A percentile compares a stretch with the other conserved stretches of the same genome.
These are phyloP conservation scores for Echium plantagineum DNA, from an alignment of 257 asterid genomes.

Conservation along the genomic window DNA sequence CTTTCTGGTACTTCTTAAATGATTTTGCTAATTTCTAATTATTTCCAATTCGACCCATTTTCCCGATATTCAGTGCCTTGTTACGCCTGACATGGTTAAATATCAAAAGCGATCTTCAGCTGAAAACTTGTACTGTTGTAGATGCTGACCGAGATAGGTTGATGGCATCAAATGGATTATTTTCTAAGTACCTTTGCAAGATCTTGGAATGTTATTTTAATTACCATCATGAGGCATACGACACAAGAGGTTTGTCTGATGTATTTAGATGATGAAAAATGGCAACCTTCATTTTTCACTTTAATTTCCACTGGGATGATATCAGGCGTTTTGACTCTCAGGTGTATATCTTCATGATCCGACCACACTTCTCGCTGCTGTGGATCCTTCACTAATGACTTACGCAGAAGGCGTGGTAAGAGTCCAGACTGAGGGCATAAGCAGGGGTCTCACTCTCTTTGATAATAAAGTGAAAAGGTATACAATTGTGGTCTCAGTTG, in stretches of 20 bases:
- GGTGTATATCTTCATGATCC: conserved; percentile 98
- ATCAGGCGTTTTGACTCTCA: conserved; percentile 20
- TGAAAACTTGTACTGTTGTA: conserved; percentile 13
- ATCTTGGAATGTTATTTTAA: conserved; percentile 69
- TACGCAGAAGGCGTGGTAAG: conserved; percentile 81
- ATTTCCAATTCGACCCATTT: background rate
- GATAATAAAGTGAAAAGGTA: conserved; percentile 88
- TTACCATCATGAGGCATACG: conserved; percentile 80
- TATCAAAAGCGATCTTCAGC: background rate
- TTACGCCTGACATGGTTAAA: background rate
- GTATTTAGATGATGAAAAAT: conserved; percentile 1
- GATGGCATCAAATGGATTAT: conserved; percentile 53
- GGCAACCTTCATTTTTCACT: background rate
- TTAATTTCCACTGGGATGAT: conserved; percentile 1
- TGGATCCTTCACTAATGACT: conserved; percentile 73
- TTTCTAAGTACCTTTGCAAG: conserved; percentile 70
- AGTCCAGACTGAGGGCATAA: conserved; percentile 79
- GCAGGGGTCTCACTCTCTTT: conserved; percentile 78
- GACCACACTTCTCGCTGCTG: conserved; percentile 79
- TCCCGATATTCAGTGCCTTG: too few species aligned
- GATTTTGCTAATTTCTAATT: conserved; percentile 4
- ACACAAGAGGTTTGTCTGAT: conserved; percentile 53
- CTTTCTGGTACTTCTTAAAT: conserved; percentile 47
- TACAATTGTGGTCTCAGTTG: background rate
- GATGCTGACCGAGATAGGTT: conserved; percentile 68